phyloP scores from a whole-genome alignment of 2,329 filamentous ascomycete species.

The Exophiala aquamarina region DNA sequence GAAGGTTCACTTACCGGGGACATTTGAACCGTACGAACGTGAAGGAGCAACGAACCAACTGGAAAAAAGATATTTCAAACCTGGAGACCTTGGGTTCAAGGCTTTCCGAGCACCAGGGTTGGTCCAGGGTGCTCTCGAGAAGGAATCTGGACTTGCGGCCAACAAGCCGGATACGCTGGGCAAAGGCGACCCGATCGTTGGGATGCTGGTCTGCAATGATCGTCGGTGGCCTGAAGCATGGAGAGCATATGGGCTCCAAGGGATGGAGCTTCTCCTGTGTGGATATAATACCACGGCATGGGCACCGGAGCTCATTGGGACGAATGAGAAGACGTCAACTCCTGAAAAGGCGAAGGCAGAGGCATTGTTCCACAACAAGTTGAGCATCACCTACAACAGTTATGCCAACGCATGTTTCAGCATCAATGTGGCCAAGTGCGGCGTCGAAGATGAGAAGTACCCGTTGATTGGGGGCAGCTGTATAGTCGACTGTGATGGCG shows the following conservation, averaged over 20 bases:
- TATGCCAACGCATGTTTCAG: slow-evolving; percentile 56
- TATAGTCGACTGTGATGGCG: slow-evolving; percentile 51
- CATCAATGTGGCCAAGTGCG: slow-evolving; percentile 51
- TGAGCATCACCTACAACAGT: slow-evolving; percentile 53
- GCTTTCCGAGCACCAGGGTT: slow-evolving; percentile 54
- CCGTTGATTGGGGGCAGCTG: slow-evolving; percentile 51
- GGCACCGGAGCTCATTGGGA: slow-evolving; percentile 48
- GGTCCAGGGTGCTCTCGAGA: slow-evolving; percentile 38
- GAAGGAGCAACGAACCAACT: slow-evolving; percentile 54
- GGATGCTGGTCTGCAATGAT: slow-evolving; percentile 60
- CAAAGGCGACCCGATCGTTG: slow-evolving; percentile 52
- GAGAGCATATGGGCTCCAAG: slow-evolving; percentile 53
- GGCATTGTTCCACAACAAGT: slow-evolving; percentile 53
- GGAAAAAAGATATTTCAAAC: slow-evolving; percentile 57
- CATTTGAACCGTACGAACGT: slow-evolving; percentile 51
- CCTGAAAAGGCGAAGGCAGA: slow-evolving; percentile 46
- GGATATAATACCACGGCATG: slow-evolving; percentile 55
- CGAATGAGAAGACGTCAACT: slow-evolving; percentile 40
- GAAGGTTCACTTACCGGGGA: slow-evolving; percentile 57
- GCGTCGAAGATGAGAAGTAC: slow-evolving; percentile 52
- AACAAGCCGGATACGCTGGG: slow-evolving; percentile 27
- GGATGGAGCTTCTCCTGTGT: slow-evolving; percentile 49
- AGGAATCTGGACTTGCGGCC: slow-evolving; percentile 26
- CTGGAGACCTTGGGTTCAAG: slow-evolving; percentile 54
- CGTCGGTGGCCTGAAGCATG: slow-evolving; percentile 56